Evolutionary conservation across 192 early-diverging fungal genomes (phyloP).

Genomic region (Helicostylum pulchrum): DNA sequence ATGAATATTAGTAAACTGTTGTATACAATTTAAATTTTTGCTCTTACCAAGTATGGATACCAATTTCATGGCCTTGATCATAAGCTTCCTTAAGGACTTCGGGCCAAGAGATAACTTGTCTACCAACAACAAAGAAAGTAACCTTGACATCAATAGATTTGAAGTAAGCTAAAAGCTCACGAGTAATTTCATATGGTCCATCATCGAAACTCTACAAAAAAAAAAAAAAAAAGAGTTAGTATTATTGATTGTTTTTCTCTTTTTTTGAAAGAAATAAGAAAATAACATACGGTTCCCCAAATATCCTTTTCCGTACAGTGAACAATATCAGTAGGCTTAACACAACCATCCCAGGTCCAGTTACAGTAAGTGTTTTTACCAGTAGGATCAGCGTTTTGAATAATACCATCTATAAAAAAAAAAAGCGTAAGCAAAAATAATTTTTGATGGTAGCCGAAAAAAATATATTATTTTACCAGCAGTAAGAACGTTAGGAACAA

Average conservation of each 20-base stretch:
- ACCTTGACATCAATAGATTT: conserved; percentile 41
- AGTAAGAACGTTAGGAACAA: conserved; percentile 32
- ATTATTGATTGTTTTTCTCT: not conserved
- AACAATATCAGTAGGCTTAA: conserved; percentile 33
- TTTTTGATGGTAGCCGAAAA: not conserved
- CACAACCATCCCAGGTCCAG: conserved; percentile 51
- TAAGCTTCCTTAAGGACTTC: conserved; percentile 35
- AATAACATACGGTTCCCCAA: conserved; percentile 38
- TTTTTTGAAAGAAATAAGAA: not conserved
- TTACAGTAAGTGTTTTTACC: conserved; percentile 39
- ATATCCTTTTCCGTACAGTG: conserved; percentile 40
- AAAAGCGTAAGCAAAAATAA: not conserved
- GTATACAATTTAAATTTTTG: not conserved
- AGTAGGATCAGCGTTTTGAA: conserved; percentile 13
- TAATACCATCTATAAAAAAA: conserved; percentile 11
- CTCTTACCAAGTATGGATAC: conserved; percentile 40
- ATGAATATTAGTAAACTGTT: not conserved
- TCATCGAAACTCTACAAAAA: conserved; percentile 46
- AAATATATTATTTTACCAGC: conserved; percentile 24
- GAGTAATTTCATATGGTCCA: conserved; percentile 44
- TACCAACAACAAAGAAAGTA: conserved; percentile 55
- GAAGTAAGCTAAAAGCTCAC: conserved; percentile 39
- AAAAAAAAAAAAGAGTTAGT: not conserved
- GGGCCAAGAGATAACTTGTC: conserved; percentile 44
- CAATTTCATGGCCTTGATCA: conserved; percentile 38